Evolutionary conservation across 106 monocot species (phyloP), one percentile per base, ranked within the genome.

Genomic region (Apostasia ramifera): DNA sequence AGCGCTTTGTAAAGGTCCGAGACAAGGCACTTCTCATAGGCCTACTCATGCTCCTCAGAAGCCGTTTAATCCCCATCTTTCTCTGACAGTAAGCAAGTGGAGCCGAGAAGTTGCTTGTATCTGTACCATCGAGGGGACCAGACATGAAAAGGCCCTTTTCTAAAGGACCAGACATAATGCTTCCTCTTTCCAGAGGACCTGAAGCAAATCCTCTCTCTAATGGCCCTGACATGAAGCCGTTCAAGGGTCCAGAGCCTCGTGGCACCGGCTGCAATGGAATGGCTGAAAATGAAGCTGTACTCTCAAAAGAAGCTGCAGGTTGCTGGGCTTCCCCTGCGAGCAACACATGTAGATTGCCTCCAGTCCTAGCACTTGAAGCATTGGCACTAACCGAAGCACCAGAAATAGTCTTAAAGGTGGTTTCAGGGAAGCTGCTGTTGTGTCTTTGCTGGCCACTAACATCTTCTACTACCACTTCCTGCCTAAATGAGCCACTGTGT

Each of bases 361-460:
- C 62, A 41, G 91, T 95, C 12, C 95, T 77, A 9, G 86, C 95
- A 55, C 84, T 87, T 8, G 92, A 84, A 4, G 77, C 89, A 81
- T 97, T 97, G 6, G 95, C 95, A 61, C 95, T 97, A n/a, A 97
- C 95, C 0, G 95, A 97, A 8, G 95, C 95, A 2, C 95, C 95
- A 0, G 95, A 97, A 67, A 97, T 97, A 60, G 95, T 79, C 55
- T 84, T 89, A 74, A 97, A 97, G 8, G 89, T 89, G 46, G 89
- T 89, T 67, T 93, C 93, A 2, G 77, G 68, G 41, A 81, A 80
- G 54, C 61, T 75, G 74, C 79, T 85, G 49, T 54, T 81, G 12
- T 55, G 66, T 53, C 77, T 81, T 54, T 81, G 83, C 66, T 65
- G 50, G 5, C 70, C 76, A 6, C 73, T 73, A 15, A 78, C n/a